Base-by-base conservation (phyloP, 805 yeast species). In the Metschnikowia shivogae region DNA sequence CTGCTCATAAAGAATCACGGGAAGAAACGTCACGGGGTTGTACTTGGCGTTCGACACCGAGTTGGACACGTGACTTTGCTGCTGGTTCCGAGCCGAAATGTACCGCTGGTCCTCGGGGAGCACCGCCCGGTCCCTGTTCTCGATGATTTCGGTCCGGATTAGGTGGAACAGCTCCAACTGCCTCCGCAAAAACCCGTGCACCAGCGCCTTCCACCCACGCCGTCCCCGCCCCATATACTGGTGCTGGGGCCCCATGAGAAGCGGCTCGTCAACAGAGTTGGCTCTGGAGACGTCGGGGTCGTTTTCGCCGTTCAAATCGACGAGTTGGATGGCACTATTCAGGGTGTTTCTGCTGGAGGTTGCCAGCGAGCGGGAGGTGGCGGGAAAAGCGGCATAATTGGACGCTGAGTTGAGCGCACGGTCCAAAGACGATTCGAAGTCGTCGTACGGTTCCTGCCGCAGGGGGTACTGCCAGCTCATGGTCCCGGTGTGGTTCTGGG, bases 21-120 rank as follows among this genome's bases (percentile, higher is more conserved):
- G 99, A 8, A 93, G 67, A 58, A 93, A 93, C 1, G 96, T 82
- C 31, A 89, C 61, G 2, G 93, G 87, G 56, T 87, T 87, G 67
- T 93, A 93, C 65, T 90, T 92, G 19, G 99, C 98, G 65, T 93
- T 93, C 38, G 96, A 86, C 11, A 93, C 78, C 6, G 93, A 87
- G 62, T 93, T 93, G 10, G 88, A 67, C 1, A 93, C 68, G 49
- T 62, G 74, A 27, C 42, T 12, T 26, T 56, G 55, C 10, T 28
- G 49, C 45, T 44, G 64, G 47, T 61, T 59, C 36, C 65, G 52
- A 3, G 81, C 76, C 7, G 68, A 63, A 26, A 78, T 65, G 34
- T 57, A 63, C 43, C 82, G 50, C 47, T 70, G 72, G 32, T 54
- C 48, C 14, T 38, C 41, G 20, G 41, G 34, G 9, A 29, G 19